Evolutionary conservation across 2,329 filamentous ascomycete genomes (phyloP), one percentile per base, ranked within the genome.

Genomic region (Apiospora hydei): DNA sequence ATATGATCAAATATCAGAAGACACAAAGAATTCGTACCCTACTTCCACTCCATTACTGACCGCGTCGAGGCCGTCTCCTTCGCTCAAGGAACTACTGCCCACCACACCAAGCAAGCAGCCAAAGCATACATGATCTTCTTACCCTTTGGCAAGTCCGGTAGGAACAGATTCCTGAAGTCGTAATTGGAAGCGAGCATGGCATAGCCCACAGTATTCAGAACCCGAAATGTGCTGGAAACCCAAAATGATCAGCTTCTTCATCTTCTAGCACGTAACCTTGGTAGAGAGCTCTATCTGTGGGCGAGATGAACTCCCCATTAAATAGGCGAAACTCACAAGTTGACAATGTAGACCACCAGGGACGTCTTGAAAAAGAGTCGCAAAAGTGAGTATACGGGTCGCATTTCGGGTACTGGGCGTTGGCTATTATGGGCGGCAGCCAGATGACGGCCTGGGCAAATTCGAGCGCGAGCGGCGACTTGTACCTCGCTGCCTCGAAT

Each of bases 381-480:
- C 43, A 66, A 21, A 41, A 14, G 4, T 5, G 4, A 8, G 47
- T 21, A 46, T 66, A 14, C 13, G 66, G 38, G 16, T 44, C 24
- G 26, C 26, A 46, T 44, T 66, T 5, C 41, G 34, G 34, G 34
- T 47, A 44, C 26, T 47, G 38, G 14, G 53, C 53, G 38, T 71
- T 71, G 24, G 38, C 44, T 3, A 71, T 49, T 8, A 71, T 8
- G 41, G 69, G 69, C n/a, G 61, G 57, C 26, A 71, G 34, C 53
- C 69, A 66, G 26, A 67, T 18, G 34, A 67, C 21, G 41, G 53
- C 44, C 43, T 66, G 53, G 4, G 18, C 53, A n/a, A 61, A 38
- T 10, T 61, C 53, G 30, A 61, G 53, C 30, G 30, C 53, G 18
- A 61, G 53, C 18, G 53, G 53, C 53, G 30, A 61, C 30, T 61